Evolutionary conservation across 75 land plant genomes (phyloP).

Genomic region (Sequoiadendron giganteum): DNA sequence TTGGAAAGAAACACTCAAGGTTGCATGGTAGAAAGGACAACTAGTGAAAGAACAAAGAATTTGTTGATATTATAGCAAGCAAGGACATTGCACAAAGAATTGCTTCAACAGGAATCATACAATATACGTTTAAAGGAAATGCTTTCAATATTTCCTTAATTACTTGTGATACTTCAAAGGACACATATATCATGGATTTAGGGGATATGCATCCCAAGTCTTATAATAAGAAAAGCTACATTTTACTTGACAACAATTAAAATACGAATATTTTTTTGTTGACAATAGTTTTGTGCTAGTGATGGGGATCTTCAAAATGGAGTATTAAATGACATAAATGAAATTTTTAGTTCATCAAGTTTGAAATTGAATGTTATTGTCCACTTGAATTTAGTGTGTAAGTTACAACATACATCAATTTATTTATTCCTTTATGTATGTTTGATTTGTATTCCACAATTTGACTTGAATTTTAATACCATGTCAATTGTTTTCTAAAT

Average conservation of each 20-base stretch:
- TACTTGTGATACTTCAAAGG: too few species aligned
- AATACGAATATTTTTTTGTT: neutral
- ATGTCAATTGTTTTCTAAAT: neutral
- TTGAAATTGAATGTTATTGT: neutral
- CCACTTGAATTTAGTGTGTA: neutral
- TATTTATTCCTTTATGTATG: conserved; percentile 24
- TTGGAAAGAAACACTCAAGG: too few species aligned
- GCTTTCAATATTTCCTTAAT: too few species aligned
- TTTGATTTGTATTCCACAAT: neutral
- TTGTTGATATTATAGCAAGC: too few species aligned
- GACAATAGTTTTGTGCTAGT: neutral
- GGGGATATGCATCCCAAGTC: neutral
- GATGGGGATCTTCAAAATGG: neutral
- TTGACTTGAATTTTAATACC: neutral
- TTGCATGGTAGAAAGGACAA: too few species aligned
- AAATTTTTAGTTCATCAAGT: neutral
- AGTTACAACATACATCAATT: neutral
- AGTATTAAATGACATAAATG: neutral
- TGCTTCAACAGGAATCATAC: too few species aligned
- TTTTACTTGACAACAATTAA: neutral
- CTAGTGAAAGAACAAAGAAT: too few species aligned
- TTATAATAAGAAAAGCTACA: neutral
- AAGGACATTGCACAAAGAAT: too few species aligned
- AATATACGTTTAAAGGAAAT: too few species aligned
- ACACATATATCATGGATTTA: neutral